phyloP scores from a whole-genome alignment of 2,329 filamentous ascomycete species.

The Exophiala phaeomuriformis region DNA sequence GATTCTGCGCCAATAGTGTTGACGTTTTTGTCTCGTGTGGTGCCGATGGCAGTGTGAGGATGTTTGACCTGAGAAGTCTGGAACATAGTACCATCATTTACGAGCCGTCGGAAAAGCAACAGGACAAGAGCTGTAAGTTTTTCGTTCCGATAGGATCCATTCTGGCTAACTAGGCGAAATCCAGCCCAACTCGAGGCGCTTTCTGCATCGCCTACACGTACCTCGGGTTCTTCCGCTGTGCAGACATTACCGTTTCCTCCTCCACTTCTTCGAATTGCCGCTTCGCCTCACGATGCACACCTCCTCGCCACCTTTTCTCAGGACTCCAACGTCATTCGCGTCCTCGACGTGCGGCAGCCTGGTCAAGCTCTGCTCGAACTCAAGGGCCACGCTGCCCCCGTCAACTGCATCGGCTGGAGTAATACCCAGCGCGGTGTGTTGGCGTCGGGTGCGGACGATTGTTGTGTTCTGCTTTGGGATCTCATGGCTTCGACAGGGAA shows the following conservation, averaged over 20 bases:
- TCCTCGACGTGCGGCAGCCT: conserved; percentile 91
- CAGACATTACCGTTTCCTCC: conserved; percentile 38
- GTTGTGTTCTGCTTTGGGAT: conserved; percentile 88
- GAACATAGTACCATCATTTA: conserved; percentile 99
- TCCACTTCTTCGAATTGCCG: conserved; percentile 67
- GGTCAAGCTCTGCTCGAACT: conserved; percentile 92
- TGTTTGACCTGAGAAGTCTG: conserved; percentile 94
- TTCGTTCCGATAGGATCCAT: conserved; percentile 49
- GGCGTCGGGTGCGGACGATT: conserved; percentile 87
- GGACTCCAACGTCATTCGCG: conserved; percentile 85
- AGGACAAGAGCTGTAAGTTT: conserved; percentile 56
- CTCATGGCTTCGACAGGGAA: conserved; percentile 55
- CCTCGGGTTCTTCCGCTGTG: conserved; percentile 4
- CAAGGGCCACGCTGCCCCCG: conserved; percentile 72
- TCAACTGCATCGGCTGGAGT: conserved; percentile 96
- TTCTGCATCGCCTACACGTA: conserved; percentile 23
- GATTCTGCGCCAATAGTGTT: conserved; percentile 93
- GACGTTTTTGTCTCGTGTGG: conserved; percentile 98
- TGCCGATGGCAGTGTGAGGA: conserved; percentile 92
- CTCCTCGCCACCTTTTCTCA: conserved; percentile 94
- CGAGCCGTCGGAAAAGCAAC: conserved; percentile 81
- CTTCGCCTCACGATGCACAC: conserved; percentile 76
- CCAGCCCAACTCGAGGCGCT: conserved; percentile 19
- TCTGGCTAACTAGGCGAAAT: conserved; percentile 5
- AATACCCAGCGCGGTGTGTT: conserved; percentile 78